Conservation (phyloP, 2,329 filamentous ascomycete genomes). For the Trichoderma pleuroti region DNA sequence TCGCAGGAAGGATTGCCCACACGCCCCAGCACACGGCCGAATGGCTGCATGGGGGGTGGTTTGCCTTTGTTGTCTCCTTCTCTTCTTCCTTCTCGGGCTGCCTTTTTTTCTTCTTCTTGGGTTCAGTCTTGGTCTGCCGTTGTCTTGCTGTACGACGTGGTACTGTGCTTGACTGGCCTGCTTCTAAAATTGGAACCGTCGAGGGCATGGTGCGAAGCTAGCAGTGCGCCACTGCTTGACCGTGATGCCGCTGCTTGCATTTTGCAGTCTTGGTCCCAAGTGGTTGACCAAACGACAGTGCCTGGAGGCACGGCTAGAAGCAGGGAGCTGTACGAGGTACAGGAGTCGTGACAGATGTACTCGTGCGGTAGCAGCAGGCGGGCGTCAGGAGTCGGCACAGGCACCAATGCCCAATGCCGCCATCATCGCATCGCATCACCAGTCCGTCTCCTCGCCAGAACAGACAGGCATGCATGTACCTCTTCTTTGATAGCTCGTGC, state of each 20-base stretch:
- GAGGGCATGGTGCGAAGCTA: background rate
- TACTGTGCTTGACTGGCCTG: background rate
- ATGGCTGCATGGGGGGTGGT: slow-evolving; percentile 3
- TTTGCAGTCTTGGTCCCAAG: background rate
- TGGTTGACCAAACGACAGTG: background rate
- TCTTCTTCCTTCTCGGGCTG: background rate
- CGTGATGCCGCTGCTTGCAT: background rate
- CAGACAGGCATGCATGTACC: background rate
- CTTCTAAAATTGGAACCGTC: background rate
- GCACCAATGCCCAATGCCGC: background rate
- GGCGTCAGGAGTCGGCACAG: background rate
- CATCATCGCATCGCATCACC: background rate
- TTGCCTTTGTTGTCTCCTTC: background rate
- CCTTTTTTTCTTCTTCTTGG: background rate
- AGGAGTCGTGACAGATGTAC: slow-evolving; percentile 3
- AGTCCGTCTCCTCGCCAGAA: background rate
- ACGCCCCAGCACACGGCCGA: slow-evolving; percentile 1
- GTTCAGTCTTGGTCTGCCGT: background rate
- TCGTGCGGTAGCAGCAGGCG: background rate
- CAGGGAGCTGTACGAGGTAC: slow-evolving; percentile 3
- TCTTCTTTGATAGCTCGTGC: too few relatives aligned
- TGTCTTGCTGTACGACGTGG: background rate
- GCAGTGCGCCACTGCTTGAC: background rate
- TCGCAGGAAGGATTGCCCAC: slow-evolving; percentile 6
- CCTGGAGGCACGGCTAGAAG: background rate